Percentiles rank a stretch among this genome's conserved stretches.
Conservation (phyloP, 768 basidiomycete genomes). For the Pisolithus tinctorius region DNA sequence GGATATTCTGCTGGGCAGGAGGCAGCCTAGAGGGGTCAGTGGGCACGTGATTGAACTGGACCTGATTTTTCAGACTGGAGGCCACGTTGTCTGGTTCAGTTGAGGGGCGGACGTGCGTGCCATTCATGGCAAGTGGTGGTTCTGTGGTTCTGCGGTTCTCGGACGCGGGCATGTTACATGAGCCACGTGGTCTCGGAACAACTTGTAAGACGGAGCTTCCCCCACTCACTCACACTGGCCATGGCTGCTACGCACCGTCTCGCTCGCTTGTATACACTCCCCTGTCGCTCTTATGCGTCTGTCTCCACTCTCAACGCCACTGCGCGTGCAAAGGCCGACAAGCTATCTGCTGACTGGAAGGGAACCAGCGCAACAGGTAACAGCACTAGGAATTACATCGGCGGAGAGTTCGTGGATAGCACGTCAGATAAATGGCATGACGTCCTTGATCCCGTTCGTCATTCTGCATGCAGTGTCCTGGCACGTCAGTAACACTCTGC, state of each 20-base stretch:
- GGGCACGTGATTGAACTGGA: too few relatives aligned
- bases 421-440: slow-evolving; percentile 75
- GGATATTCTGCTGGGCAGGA: slow-evolving; percentile 24
- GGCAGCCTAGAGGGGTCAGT: too few relatives aligned
- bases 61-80: too few relatives aligned
- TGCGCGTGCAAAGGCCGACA: slow-evolving; percentile 59
- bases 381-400: slow-evolving; percentile 87
- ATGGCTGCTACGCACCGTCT: slow-evolving; percentile 19
- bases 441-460: slow-evolving; percentile 78
- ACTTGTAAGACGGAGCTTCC: not conserved
- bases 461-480: not conserved
- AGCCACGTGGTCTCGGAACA: not conserved
- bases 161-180: too few relatives aligned
- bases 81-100: too few relatives aligned
- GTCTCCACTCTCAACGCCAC: slow-evolving; percentile 44
- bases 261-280: slow-evolving; percentile 9
- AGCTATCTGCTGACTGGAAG: slow-evolving; percentile 70
- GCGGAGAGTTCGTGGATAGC: slow-evolving; percentile 85
- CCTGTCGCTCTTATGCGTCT: slow-evolving; percentile 38
- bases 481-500: not conserved
- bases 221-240: slow-evolving; percentile 7
- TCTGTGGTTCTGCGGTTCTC: too few relatives aligned
- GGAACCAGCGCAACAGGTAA: slow-evolving; percentile 85
- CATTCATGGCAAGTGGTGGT: too few relatives aligned
- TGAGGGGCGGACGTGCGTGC: too few relatives aligned